A percentile compares a stretch with the other conserved stretches of the same genome.
These are phyloP conservation scores for Phytophthora kernoviae DNA, from an alignment of 352 stramenopile species.

Conservation along the genomic window DNA sequence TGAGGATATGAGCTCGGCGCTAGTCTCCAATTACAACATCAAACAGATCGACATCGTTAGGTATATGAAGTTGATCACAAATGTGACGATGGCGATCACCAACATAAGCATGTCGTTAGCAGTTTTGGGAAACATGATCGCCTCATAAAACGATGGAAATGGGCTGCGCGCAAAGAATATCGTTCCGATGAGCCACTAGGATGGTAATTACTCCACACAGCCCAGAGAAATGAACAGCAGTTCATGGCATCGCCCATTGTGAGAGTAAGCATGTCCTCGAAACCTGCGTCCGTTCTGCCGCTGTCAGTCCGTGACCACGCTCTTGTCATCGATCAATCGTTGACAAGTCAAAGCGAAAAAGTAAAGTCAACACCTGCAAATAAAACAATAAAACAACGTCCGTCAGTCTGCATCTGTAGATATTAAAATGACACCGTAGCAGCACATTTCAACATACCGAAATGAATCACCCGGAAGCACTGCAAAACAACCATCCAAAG, in stretches of 20 bases:
- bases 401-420: too few relatives aligned
- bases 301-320: constrained; percentile 41
- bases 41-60: constrained; percentile 51
- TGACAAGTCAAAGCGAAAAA: too few relatives aligned
- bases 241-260: constrained; percentile 42
- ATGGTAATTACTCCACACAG: constrained; percentile 47
- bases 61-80: constrained; percentile 46
- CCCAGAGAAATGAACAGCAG: constrained; percentile 42
- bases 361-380: too few relatives aligned
- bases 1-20: constrained; percentile 59
- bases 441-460: constrained; percentile 26
- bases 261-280: constrained; percentile 45
- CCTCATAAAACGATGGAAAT: constrained; percentile 42
- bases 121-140: constrained; percentile 39
- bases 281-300: constrained; percentile 46
- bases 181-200: constrained; percentile 45
- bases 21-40: constrained; percentile 60
- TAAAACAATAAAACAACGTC: too few relatives aligned
- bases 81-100: constrained; percentile 33
- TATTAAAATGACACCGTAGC: too few relatives aligned
- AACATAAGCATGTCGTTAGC: constrained; percentile 41
- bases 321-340: too few relatives aligned
- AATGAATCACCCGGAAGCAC: constrained; percentile 21
- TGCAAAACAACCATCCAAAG: constrained; percentile 25
- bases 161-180: constrained; percentile 36